Evolutionary conservation across 176 grass and related monocot genomes (phyloP).

Genomic region (Dendrocalamus sinicus): DNA sequence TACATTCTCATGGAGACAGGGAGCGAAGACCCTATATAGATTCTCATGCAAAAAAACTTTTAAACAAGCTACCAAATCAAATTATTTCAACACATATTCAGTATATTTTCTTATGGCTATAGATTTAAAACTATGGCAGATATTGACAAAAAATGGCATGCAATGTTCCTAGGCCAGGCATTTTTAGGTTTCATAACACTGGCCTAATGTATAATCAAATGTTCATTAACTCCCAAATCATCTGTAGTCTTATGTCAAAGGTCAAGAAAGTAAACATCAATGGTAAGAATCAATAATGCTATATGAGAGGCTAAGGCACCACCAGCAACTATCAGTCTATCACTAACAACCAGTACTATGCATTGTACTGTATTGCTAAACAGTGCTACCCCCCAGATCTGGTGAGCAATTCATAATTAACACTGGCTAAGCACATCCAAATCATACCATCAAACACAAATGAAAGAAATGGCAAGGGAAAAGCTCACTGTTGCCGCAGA

Average conservation of each 20-base stretch:
- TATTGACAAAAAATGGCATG: background rate
- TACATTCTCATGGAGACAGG: too few relatives aligned
- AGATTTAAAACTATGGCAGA: background rate
- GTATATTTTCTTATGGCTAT: too few relatives aligned
- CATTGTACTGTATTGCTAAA: slow-evolving; percentile 10
- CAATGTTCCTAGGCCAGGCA: background rate
- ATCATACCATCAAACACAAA: background rate
- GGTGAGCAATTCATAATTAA: slow-evolving; percentile 16
- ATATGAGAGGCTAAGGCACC: background rate
- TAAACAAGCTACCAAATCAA: too few relatives aligned
- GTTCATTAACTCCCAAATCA: background rate
- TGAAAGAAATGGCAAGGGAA: slow-evolving; percentile 26
- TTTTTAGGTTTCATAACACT: slow-evolving; percentile 27
- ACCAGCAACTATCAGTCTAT: background rate
- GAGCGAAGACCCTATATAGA: too few relatives aligned
- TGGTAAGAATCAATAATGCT: background rate
- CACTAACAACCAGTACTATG: slow-evolving; percentile 20
- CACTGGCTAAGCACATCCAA: background rate
- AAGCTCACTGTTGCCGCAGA: slow-evolving; percentile 74
- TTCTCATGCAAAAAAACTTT: too few relatives aligned
- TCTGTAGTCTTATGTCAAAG: too few relatives aligned
- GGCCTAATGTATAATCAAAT: background rate
- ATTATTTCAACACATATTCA: too few relatives aligned
- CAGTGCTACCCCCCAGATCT: slow-evolving; percentile 30
- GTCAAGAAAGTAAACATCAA: background rate